phyloP scores from a whole-genome alignment of 73 alveolate genomes.

The Effrenium voratum region DNA sequence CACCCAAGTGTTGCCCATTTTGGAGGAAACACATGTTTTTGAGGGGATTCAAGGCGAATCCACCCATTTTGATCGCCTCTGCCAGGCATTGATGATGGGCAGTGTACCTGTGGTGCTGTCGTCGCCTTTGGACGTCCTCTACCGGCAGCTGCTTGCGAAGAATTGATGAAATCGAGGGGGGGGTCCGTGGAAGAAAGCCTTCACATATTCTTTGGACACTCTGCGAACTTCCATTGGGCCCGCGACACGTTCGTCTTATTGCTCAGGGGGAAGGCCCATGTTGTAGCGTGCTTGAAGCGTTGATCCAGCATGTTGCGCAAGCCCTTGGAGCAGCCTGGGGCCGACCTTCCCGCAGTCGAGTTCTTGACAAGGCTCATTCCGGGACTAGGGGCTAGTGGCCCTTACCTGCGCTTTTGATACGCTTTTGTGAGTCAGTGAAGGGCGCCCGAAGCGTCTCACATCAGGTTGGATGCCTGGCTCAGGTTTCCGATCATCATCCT shows the following conservation, averaged over 20 bases:
- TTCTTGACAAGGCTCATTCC: background rate
- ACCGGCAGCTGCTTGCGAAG: constrained; percentile 8
- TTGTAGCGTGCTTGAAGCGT: background rate
- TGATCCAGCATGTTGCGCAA: background rate
- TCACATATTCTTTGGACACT: background rate
- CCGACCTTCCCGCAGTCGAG: background rate
- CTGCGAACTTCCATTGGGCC: background rate
- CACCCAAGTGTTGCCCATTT: too few species aligned
- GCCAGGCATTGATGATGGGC: constrained; percentile 77
- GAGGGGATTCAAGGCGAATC: too few species aligned
- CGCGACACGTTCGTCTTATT: background rate
- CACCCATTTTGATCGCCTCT: background rate
- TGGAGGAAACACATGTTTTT: too few species aligned
- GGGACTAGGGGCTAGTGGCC: background rate
- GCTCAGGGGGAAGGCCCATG: background rate
- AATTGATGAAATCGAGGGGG: background rate
- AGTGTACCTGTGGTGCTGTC: constrained; percentile 82
- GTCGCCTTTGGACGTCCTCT: constrained; percentile 62
- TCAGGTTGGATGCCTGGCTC: too few species aligned
- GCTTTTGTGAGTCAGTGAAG: too few species aligned
- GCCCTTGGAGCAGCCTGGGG: background rate
- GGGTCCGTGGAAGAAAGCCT: background rate
- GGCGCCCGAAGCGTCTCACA: too few species aligned
- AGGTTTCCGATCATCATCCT: constrained; percentile 56
- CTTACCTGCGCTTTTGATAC: too few species aligned